Conservation (phyloP, 805 yeast species). For the Candida adriatica region DNA sequence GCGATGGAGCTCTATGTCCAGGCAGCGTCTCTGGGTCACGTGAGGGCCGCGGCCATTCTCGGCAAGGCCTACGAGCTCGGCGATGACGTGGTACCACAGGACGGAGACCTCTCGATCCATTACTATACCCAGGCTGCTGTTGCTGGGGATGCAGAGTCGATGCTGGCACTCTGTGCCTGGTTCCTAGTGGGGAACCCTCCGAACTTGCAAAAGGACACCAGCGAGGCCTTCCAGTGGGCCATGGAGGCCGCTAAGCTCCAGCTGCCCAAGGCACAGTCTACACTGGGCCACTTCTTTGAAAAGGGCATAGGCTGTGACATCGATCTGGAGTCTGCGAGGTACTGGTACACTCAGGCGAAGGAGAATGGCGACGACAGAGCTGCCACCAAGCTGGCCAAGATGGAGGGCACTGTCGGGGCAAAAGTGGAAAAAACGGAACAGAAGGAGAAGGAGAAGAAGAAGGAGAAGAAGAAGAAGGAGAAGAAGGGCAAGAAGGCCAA, state of each 20-base stretch:
- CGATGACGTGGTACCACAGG: conserved; percentile 57
- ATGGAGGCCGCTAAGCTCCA: conserved; percentile 72
- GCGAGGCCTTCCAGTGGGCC: conserved; percentile 95
- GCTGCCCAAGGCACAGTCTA: conserved; percentile 75
- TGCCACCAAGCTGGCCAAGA: conserved; percentile 25
- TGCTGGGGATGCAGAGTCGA: conserved; percentile 81
- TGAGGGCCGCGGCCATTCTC: conserved; percentile 69
- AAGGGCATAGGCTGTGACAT: conserved; percentile 79
- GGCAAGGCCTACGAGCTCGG: conserved; percentile 85
- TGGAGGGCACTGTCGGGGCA: conserved; percentile 1
- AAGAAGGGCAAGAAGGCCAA: conserved; percentile 5
- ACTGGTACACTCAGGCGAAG: conserved; percentile 75
- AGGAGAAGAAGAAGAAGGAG: conserved; percentile 2
- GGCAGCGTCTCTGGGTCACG: conserved; percentile 83
- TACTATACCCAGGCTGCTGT: conserved; percentile 88
- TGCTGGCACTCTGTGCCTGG: conserved; percentile 96
- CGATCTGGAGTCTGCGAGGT: conserved; percentile 49
- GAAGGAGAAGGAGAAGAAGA: conserved; percentile 12
- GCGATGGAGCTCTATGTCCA: conserved; percentile 82
- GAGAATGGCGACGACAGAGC: conserved; percentile 51
- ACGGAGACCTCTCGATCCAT: conserved; percentile 80
- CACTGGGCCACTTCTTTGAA: conserved; percentile 77
- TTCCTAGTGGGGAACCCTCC: conserved; percentile 88
- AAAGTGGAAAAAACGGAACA: conserved; percentile 5
- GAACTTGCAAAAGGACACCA: conserved; percentile 66